phyloP scores from a whole-genome alignment of 352 stramenopile species.

The Phytophthora citrophthora region DNA sequence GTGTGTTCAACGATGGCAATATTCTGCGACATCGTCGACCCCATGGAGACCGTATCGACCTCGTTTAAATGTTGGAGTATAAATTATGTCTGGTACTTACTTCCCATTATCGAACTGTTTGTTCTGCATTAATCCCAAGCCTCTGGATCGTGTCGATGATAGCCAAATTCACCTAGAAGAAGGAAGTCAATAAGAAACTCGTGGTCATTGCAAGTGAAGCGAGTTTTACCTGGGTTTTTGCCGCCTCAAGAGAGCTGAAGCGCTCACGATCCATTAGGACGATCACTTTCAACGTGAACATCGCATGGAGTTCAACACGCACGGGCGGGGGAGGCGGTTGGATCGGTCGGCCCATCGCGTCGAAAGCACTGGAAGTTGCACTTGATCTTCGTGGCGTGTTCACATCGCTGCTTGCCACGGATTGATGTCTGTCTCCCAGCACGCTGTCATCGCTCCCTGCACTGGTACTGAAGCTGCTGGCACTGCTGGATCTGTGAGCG shows the following conservation, averaged over 20 bases:
- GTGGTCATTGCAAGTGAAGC: neutral
- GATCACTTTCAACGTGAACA: constrained; percentile 72
- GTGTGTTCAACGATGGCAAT: constrained; percentile 29
- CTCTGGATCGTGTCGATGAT: constrained; percentile 68
- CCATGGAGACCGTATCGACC: constrained; percentile 14
- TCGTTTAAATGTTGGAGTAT: constrained; percentile 18
- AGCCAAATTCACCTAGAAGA: constrained; percentile 64
- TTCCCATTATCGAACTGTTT: constrained; percentile 19
- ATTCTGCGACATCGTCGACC: constrained; percentile 32
- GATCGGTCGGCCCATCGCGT: constrained; percentile 38
- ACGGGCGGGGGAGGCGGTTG: constrained; percentile 29
- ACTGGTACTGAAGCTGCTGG: constrained; percentile 37
- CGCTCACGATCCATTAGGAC: constrained; percentile 57
- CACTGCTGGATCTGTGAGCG: constrained; percentile 34
- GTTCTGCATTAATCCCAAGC: constrained; percentile 38
- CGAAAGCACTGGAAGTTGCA: constrained; percentile 34
- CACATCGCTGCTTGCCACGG: constrained; percentile 27
- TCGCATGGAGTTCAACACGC: constrained; percentile 53
- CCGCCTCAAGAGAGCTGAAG: constrained; percentile 61
- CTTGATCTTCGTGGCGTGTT: constrained; percentile 29
- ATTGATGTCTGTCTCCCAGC: constrained; percentile 23
- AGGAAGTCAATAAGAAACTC: neutral
- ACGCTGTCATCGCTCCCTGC: constrained; percentile 33
- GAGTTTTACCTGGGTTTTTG: constrained; percentile 62
- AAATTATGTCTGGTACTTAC: too few relatives aligned